These are phyloP conservation scores for Acmispon strigosus DNA, from an alignment of 306 rosid genomes.

Conservation along the genomic window DNA sequence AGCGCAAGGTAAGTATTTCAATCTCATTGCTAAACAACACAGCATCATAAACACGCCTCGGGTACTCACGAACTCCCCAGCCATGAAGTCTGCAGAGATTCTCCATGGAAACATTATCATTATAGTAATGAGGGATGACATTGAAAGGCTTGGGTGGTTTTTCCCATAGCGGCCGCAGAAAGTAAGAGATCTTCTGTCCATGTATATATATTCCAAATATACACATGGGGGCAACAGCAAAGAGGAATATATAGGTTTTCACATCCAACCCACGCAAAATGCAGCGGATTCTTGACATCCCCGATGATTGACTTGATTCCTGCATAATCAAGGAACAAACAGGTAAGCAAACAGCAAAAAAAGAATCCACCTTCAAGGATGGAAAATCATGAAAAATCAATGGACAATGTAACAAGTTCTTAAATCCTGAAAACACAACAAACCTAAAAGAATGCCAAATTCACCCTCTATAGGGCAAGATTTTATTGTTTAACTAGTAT, in stretches of 20 bases:
- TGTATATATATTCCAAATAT: conserved; percentile 65
- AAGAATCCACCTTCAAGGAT: neutral
- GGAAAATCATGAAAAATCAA: neutral
- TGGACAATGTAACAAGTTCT: neutral
- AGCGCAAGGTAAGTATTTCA: conserved; percentile 76
- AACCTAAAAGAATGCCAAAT: neutral
- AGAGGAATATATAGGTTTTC: conserved; percentile 65
- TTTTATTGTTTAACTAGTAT: neutral
- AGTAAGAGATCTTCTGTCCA: conserved; percentile 98
- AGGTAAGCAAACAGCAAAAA: conserved; percentile 3
- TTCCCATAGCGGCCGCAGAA: conserved; percentile 95
- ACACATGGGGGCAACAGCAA: conserved; percentile 68
- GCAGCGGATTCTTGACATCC: conserved; percentile 92
- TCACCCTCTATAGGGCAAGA: neutral
- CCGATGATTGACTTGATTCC: conserved; percentile 69
- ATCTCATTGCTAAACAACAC: conserved; percentile 93
- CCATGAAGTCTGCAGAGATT: conserved; percentile 90
- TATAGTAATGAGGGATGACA: conserved; percentile 83
- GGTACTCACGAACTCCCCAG: conserved; percentile 87
- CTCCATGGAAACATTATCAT: conserved; percentile 86
- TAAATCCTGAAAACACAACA: neutral
- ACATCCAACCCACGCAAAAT: conserved; percentile 81
- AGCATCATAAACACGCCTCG: conserved; percentile 95
- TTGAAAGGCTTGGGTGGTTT: conserved; percentile 82
- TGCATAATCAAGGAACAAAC: conserved; percentile 32